These are phyloP conservation scores for Phytopythium oedochilum DNA, from an alignment of 352 stramenopile genomes.

Conservation along the genomic window DNA sequence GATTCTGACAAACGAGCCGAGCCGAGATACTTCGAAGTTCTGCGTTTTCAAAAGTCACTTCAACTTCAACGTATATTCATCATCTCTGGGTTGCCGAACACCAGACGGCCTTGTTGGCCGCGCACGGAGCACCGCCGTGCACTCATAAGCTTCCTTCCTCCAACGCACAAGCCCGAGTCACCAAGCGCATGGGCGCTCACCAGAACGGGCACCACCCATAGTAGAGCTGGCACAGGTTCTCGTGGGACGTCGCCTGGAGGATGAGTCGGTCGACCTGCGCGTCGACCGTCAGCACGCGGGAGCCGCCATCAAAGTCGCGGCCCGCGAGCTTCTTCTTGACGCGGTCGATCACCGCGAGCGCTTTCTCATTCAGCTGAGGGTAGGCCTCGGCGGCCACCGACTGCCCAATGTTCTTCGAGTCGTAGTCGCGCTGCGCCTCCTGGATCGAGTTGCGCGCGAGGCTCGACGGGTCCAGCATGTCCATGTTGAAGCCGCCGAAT, in stretches of 20 bases:
- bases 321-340: slow-evolving; percentile 99
- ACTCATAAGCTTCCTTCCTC: too few relatives aligned
- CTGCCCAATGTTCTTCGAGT: slow-evolving; percentile 46
- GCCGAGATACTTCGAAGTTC: too few relatives aligned
- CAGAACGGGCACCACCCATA: slow-evolving; percentile 97
- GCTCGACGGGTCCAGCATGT: slow-evolving; percentile 48
- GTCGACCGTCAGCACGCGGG: slow-evolving; percentile 74
- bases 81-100: too few relatives aligned
- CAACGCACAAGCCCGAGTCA: too few relatives aligned
- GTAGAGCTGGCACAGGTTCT: slow-evolving; percentile 99
- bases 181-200: slow-evolving; percentile 22
- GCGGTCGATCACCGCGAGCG: slow-evolving; percentile 94
- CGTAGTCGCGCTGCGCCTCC: slow-evolving; percentile 45
- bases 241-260: slow-evolving; percentile 96
- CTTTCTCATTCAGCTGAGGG: slow-evolving; percentile 86
- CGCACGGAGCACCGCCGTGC: too few relatives aligned
- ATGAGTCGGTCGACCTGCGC: slow-evolving; percentile 98
- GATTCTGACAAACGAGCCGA: too few relatives aligned
- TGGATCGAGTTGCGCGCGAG: slow-evolving; percentile 61
- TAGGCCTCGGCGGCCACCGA: slow-evolving; percentile 50
- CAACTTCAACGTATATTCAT: too few relatives aligned
- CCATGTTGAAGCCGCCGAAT: slow-evolving; percentile 58
- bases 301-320: slow-evolving; percentile 94
- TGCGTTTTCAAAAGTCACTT: too few relatives aligned
- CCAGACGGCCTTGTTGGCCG: too few relatives aligned